Evolutionary conservation across 306 rosid genomes (phyloP), one percentile per base, ranked within the genome.

Genomic region (Dalbergia cultrata): DNA sequence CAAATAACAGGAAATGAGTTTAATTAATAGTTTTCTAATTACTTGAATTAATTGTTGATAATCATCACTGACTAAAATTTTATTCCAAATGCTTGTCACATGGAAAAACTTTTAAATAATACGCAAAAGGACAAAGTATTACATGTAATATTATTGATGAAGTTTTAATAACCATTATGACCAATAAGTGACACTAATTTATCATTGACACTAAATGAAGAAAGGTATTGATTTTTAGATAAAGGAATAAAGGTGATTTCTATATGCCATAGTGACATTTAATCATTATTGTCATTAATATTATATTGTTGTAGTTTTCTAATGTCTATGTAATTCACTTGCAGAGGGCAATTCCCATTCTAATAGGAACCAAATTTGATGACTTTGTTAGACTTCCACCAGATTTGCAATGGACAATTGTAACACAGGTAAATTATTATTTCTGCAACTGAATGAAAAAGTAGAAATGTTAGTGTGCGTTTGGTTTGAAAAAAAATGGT

Each of bases 381-480:
- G 99, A 93, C 70, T 95, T 95, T 75, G 97, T 89, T 78, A 88
- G 82, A 82, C 98, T 95, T 68, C 98, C 99, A 11, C 98, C 98
- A 8, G 94, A 95, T 83, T 76, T 95, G 71, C 99, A 95, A 65
- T 91, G 99, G 99, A 92, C 98, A 77, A 92, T 95, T 68, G 90
- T 88, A 71, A 92, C 92, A 64, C 98, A 93, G 99, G 99, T 95
- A 89, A 43, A 26, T n/a, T n/a, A n/a, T n/a, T n/a, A n/a, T n/a
- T n/a, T n/a, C n/a, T n/a, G n/a, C n/a, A n/a, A n/a, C n/a, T n/a
- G n/a, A n/a, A n/a, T n/a, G n/a, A n/a, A n/a, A n/a, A n/a, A n/a
- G n/a, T n/a, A n/a, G n/a, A n/a, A n/a, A n/a, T n/a, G n/a, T n/a
- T n/a, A n/a, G n/a, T n/a, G n/a, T n/a, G n/a, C n/a, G n/a, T n/a